Evolutionary conservation across 1,284 basidiomycete genomes (phyloP), one percentile per base, ranked within the genome.

Genomic region (Pisolithus thermaeus): DNA sequence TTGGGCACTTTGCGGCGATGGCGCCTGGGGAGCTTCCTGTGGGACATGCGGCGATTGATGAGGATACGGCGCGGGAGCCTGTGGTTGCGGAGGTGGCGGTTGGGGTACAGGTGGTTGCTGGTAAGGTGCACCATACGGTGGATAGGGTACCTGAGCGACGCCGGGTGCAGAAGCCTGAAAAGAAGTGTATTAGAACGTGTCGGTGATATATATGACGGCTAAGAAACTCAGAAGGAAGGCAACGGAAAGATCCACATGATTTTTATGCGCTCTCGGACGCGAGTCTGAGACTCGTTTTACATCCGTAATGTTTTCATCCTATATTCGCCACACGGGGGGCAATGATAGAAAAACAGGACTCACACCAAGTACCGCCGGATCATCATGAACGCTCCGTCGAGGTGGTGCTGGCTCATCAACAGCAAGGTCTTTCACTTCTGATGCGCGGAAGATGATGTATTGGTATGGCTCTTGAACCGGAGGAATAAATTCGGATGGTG

Each of bases 401-500:
- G 75, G 74, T 27, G 75, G 74, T 27, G 75, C 59, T 3, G 78
- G 77, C 56, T 88, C 83, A 59, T 90, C 87, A 12, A 90, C 86
- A 27, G 84, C 77, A 18, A 90, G 73, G 61, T 90, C 87, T 60
- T 90, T 90, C 56, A 90, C 87, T 66, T 90, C 87, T 7, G 85
- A 87, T 11, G 87, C 87, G 54, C 85, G 85, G 72, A 90, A 90
- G 56, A 90, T 87, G 69, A 90, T 89, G 66, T 87, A 89, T 57
- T 84, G 77, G 65, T 89, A 90, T 1, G 87, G 87, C 55, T 87
- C 84, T 66, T 81, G 79, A 39, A 84, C 83, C 0, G 87, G 87
- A 4, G 87, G 83, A 50, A 89, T 88, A 67, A 82, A 90, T 61
- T 88, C 82, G 38, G 76, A 70, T 37, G 81, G 77, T 12, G 85